Base-by-base conservation (phyloP, 768 basidiomycete genomes). In the Tephrocybe sp. region DNA sequence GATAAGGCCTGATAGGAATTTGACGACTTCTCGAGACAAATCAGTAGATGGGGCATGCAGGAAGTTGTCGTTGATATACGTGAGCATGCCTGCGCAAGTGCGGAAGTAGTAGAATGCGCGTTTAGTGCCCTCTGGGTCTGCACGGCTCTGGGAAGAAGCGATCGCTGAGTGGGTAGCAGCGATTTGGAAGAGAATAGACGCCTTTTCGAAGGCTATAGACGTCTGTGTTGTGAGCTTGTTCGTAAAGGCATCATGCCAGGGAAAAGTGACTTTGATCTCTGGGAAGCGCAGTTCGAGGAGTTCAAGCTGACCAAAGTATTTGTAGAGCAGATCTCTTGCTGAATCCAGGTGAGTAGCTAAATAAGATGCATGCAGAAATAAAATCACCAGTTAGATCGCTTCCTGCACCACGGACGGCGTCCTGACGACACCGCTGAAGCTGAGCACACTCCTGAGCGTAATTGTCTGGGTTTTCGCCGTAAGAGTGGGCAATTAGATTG, bases 31-130 rank as follows among this genome's bases (percentile, higher is more conserved):
- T 16, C 92, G 79, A 61, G 87, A 88, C 39, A 98, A 81, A 70
- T 98, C 97, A 1, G 92, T 97, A 17, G 90, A 93, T 0, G 97
- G 97, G 0, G 96, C 97, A 61, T 99, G 97, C 0, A 99, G 74
- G 68, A 99, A 99, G 79, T 99, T 98, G 69, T 99, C 97, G 72
- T 98, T 98, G 75, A 99, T 94, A 67, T 98, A 99, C 5, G 86
- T 92, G 63, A 98, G 83, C 92, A 99, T 97, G 16, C 97, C 97
- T 2, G 95, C 92, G 36, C 89, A 85, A 10, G 89, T 84, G 14
- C 88, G 77, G 61, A 92, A 90, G 70, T 92, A 95, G 70, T 92
- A 83, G 72, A 97, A 99, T 0, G 96, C 84, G 31, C 92, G 83
- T 69, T 97, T 98, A 61, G 92, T 68, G 16, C 95, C 94, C 67